phyloP scores from a whole-genome alignment of 1,284 basidiomycete species.

The Sutorius eximius region DNA sequence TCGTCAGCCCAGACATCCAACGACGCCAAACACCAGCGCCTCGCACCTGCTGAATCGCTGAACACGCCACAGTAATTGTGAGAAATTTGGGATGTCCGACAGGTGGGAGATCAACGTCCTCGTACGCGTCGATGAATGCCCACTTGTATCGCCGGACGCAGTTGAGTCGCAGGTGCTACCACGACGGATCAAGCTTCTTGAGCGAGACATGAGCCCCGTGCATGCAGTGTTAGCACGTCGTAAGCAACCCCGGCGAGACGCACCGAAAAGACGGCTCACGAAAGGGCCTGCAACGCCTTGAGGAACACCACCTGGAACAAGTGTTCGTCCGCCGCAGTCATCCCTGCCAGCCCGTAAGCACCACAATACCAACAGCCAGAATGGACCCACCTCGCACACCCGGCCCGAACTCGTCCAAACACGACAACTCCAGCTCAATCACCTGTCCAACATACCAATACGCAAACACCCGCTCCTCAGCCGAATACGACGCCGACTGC shows the following conservation, averaged over 20 bases:
- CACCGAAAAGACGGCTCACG: slow-evolving; percentile 48
- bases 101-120: slow-evolving; percentile 40
- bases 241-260: no score
- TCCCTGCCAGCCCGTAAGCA: slow-evolving; percentile 35
- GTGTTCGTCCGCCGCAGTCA: slow-evolving; percentile 46
- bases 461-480: slow-evolving; percentile 65
- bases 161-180: slow-evolving; percentile 44
- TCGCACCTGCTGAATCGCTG: slow-evolving; percentile 37
- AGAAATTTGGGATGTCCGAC: slow-evolving; percentile 47
- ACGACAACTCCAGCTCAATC: slow-evolving; percentile 52
- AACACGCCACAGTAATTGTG: slow-evolving; percentile 41
- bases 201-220: slow-evolving; percentile 24
- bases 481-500: slow-evolving; percentile 71
- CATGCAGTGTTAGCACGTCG: no score
- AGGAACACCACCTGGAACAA: slow-evolving; percentile 49
- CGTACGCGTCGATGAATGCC: slow-evolving; percentile 61
- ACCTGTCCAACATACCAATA: slow-evolving; percentile 71
- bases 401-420: slow-evolving; percentile 49
- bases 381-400: slow-evolving; percentile 38
- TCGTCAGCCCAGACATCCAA: not conserved
- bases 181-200: no score
- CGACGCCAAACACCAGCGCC: not conserved
- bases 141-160: slow-evolving; percentile 72
- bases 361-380: not conserved
- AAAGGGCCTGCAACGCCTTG: slow-evolving; percentile 55